A percentile compares a stretch with the other conserved stretches of the same genome.
Evolutionary conservation across 306 rosid species (phyloP).

Genomic region (Malus asiatica): DNA sequence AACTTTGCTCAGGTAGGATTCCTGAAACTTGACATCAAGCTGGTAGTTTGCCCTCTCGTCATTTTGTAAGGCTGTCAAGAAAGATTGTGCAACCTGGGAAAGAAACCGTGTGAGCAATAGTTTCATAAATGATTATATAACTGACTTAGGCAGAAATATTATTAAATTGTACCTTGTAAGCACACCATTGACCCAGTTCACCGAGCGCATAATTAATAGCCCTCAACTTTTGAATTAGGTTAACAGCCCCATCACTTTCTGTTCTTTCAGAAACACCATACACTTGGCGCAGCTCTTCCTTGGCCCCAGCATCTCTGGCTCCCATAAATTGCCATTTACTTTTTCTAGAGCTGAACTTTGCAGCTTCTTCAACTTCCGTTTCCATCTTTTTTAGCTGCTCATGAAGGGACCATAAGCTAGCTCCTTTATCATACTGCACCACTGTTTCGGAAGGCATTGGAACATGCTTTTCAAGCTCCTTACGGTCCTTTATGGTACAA

Average conservation of each 20-base stretch:
- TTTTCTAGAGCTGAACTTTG: conserved; percentile 85
- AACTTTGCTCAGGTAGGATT: conserved; percentile 68
- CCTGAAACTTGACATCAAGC: conserved; percentile 98
- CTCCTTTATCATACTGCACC: conserved; percentile 92
- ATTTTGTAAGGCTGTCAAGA: conserved; percentile 91
- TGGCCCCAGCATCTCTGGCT: conserved; percentile 99
- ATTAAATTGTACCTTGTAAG: conserved; percentile 59
- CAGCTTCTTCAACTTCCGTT: conserved; percentile 94
- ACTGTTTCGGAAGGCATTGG: conserved; percentile 96
- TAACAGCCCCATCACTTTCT: conserved; percentile 98
- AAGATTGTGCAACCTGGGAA: conserved; percentile 84
- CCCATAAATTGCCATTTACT: conserved; percentile 99
- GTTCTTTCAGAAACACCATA: conserved; percentile 99
- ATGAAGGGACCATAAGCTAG: conserved; percentile 83
- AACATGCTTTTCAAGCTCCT: conserved; percentile 94
- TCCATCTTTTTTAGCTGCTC: conserved; percentile 97
- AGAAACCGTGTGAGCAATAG: conserved; percentile 7
- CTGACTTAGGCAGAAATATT: conserved; percentile 10
- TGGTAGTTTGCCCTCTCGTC: conserved; percentile 98
- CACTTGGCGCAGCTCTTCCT: conserved; percentile 93
- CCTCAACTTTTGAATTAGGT: conserved; percentile 87
- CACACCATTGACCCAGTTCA: conserved; percentile 98
- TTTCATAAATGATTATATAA: conserved; percentile 7
- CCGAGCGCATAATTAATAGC: conserved; percentile 98
- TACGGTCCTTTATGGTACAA: conserved; percentile 93